Evolutionary conservation across 139 green algal species (phyloP).

Genomic region (Closterium sp.): DNA sequence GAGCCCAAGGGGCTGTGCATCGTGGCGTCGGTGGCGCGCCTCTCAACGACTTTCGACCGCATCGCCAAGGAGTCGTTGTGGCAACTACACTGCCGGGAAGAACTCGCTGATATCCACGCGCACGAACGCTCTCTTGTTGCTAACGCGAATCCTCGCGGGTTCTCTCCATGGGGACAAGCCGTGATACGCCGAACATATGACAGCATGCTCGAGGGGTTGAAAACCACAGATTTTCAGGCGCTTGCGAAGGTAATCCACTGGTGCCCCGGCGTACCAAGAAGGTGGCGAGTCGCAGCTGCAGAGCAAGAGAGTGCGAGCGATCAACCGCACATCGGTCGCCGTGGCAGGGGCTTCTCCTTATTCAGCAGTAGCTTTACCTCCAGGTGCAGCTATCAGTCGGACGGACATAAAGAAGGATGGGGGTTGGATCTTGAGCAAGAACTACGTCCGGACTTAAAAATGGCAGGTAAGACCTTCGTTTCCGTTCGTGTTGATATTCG

Average conservation of each 20-base stretch:
- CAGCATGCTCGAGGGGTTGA: neutral
- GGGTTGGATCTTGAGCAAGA: too few species aligned
- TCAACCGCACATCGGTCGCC: neutral
- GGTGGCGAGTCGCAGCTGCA: neutral
- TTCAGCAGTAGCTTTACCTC: neutral
- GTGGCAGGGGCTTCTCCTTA: neutral
- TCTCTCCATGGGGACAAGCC: neutral
- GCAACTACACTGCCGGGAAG: neutral
- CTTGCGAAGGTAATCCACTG: neutral
- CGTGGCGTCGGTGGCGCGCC: neutral
- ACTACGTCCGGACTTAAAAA: too few species aligned
- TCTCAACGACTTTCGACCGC: neutral
- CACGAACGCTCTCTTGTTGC: neutral
- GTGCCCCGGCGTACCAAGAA: neutral
- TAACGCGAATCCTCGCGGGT: neutral
- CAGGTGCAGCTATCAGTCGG: neutral
- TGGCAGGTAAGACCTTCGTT: too few species aligned
- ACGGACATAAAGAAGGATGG: too few species aligned
- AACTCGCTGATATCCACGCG: neutral
- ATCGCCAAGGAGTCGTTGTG: neutral
- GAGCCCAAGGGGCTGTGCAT: neutral
- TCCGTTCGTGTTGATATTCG: too few species aligned
- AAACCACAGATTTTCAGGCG: neutral
- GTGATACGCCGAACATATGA: neutral
- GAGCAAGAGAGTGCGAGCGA: neutral